Evolutionary conservation across 2,329 filamentous ascomycete genomes (phyloP).

Genomic region (Cytospora paraplurivora): DNA sequence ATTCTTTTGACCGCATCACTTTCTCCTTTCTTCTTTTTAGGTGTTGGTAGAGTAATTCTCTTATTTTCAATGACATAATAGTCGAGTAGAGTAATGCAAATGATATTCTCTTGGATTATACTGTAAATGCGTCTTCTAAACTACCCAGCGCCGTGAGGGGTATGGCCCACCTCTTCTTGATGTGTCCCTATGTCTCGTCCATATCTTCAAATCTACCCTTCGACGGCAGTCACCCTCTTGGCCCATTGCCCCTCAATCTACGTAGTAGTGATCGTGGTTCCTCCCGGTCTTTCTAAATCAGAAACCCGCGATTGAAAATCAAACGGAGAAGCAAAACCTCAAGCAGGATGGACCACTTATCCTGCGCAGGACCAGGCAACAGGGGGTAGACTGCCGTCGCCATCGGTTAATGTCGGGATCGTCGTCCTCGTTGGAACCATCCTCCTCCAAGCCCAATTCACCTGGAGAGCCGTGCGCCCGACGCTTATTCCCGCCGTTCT

Average conservation of each 20-base stretch:
- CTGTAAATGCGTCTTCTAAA: not conserved
- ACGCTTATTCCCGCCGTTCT: constrained; percentile 35
- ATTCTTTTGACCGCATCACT: not conserved
- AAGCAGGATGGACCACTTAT: constrained; percentile 16
- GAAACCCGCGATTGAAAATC: constrained; percentile 5
- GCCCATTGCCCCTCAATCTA: constrained; percentile 62
- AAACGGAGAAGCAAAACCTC: constrained; percentile 13
- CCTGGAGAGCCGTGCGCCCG: constrained; percentile 35
- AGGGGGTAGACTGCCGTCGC: constrained; percentile 68
- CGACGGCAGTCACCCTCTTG: constrained; percentile 65
- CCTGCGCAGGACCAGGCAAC: constrained; percentile 61
- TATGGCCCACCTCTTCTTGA: not conserved
- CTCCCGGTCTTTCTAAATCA: constrained; percentile 11
- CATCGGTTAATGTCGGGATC: constrained; percentile 64
- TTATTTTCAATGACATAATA: constrained; percentile 1
- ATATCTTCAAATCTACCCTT: constrained; percentile 15
- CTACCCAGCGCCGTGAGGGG: not conserved
- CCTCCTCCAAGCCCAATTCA: constrained; percentile 44
- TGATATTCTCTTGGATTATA: constrained; percentile 13
- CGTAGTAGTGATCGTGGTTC: constrained; percentile 32
- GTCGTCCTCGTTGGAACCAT: constrained; percentile 63
- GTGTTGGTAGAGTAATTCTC: constrained; percentile 11
- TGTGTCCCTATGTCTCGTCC: constrained; percentile 2
- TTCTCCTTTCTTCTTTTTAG: not conserved
- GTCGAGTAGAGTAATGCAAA: not conserved